Conservation (phyloP, 148 eudicot genomes). For the Amaranthus palmeri region DNA sequence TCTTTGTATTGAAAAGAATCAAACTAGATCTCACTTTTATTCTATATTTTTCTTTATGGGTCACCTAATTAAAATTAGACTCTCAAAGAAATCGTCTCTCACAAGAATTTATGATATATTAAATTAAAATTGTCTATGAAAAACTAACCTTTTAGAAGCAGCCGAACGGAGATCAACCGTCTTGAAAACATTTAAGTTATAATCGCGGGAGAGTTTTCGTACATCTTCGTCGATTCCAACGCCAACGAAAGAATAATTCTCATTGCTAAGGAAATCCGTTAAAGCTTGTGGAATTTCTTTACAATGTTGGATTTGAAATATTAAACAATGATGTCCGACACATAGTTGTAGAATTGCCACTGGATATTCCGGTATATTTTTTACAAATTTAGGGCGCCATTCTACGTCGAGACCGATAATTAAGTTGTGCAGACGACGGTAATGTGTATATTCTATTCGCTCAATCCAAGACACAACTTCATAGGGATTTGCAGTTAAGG, state of each 20-base stretch:
- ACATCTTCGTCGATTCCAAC: slow-evolving; percentile 33
- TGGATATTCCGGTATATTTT: slow-evolving; percentile 14
- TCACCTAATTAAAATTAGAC: no score
- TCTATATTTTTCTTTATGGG: no score
- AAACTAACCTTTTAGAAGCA: no score
- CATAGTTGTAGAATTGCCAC: slow-evolving; percentile 39
- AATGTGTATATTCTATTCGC: neutral
- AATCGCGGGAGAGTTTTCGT: slow-evolving; percentile 31
- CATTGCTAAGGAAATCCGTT: slow-evolving; percentile 21
- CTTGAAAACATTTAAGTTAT: slow-evolving; percentile 12
- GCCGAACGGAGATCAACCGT: slow-evolving; percentile 12
- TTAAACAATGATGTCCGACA: slow-evolving; percentile 31
- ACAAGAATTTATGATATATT: no score
- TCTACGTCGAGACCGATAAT: slow-evolving; percentile 44
- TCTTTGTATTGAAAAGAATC: no score
- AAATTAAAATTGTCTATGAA: no score
- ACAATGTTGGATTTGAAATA: slow-evolving; percentile 32
- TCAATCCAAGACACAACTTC: slow-evolving; percentile 1
- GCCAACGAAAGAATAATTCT: slow-evolving; percentile 32
- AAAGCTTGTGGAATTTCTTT: slow-evolving; percentile 15
- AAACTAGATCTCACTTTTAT: no score
- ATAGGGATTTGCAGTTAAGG: neutral
- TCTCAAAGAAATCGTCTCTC: no score
- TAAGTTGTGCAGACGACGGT: slow-evolving; percentile 15
- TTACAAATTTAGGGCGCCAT: slow-evolving; percentile 31